Percentiles rank a stretch among this genome's conserved stretches.
Evolutionary conservation across 208 protist genomes (phyloP).

Genomic region (Trypanosoma boissoni): DNA sequence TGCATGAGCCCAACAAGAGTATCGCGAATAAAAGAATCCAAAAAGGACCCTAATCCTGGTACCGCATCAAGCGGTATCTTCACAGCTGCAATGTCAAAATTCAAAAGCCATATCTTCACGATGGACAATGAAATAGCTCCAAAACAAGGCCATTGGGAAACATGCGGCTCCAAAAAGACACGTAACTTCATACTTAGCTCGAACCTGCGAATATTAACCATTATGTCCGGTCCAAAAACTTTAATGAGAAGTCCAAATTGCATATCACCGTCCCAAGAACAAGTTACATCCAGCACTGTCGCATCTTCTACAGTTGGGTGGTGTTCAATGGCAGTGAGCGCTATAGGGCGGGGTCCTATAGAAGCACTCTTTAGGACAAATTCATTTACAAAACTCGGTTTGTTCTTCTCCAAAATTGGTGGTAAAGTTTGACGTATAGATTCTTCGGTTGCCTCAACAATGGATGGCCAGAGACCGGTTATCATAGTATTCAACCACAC

Average conservation of each 20-base stretch:
- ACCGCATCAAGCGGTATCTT: constrained; percentile 63
- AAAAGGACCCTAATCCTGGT: constrained; percentile 50
- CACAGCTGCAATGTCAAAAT: constrained; percentile 57
- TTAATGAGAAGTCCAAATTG: constrained; percentile 51
- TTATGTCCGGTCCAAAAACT: constrained; percentile 64
- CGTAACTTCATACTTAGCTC: constrained; percentile 58
- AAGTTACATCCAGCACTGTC: constrained; percentile 61
- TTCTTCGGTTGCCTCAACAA: constrained; percentile 47
- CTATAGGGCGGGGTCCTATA: constrained; percentile 47
- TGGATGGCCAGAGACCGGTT: constrained; percentile 51
- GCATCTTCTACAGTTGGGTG: constrained; percentile 41
- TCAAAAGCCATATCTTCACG: constrained; percentile 50
- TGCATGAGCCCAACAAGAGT: constrained; percentile 59
- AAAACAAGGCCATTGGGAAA: constrained; percentile 73
- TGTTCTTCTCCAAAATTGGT: constrained; percentile 45
- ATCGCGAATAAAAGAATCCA: constrained; percentile 68
- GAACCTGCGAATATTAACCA: constrained; percentile 53
- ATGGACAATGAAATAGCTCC: constrained; percentile 57
- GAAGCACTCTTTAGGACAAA: constrained; percentile 44
- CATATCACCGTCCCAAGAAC: constrained; percentile 67
- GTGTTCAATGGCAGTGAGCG: constrained; percentile 66
- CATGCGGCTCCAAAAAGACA: constrained; percentile 54
- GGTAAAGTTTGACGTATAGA: constrained; percentile 35
- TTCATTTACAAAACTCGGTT: constrained; percentile 51
- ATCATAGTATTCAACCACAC: constrained; percentile 69